phyloP scores from a whole-genome alignment of 139 green algal genomes.

The Nannochloris sp. region DNA sequence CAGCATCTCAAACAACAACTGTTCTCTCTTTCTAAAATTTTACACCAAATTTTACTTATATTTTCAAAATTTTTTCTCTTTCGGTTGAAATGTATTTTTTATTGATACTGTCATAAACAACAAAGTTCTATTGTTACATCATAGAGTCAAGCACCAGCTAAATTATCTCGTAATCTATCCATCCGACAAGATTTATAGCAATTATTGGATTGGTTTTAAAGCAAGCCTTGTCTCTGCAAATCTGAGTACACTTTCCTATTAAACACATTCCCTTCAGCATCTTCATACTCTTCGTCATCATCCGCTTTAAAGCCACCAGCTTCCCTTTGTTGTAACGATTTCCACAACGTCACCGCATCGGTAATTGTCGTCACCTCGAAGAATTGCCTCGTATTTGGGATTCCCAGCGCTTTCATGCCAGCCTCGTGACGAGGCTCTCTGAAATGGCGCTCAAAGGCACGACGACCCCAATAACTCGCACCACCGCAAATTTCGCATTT shows the following conservation, averaged over 20 bases:
- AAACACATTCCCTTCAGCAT: constrained; percentile 87
- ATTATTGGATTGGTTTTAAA: constrained; percentile 52
- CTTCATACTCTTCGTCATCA: constrained; percentile 75
- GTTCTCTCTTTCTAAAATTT: no score
- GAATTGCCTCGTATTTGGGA: constrained; percentile 95
- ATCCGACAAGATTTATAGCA: no score
- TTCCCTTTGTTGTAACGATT: constrained; percentile 56
- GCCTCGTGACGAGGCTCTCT: constrained; percentile 84
- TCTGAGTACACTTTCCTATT: constrained; percentile 82
- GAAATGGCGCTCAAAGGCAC: constrained; percentile 98
- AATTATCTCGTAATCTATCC: no score
- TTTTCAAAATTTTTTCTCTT: no score
- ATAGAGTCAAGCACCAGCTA: no score
- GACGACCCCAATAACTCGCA: constrained; percentile 84
- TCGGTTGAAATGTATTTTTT: no score
- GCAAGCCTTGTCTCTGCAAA: constrained; percentile 77
- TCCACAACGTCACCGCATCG: constrained; percentile 81
- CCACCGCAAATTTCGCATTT: constrained; percentile 97
- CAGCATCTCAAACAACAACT: no score
- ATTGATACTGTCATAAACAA: no score
- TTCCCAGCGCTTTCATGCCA: constrained; percentile 90
- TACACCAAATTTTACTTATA: no score
- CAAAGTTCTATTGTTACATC: no score
- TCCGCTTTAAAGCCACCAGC: constrained; percentile 27
- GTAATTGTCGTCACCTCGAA: constrained; percentile 87